Evolutionary conservation across 768 basidiomycete genomes (phyloP), one percentile per base, ranked within the genome.

Genomic region (Sarcodon sp.): DNA sequence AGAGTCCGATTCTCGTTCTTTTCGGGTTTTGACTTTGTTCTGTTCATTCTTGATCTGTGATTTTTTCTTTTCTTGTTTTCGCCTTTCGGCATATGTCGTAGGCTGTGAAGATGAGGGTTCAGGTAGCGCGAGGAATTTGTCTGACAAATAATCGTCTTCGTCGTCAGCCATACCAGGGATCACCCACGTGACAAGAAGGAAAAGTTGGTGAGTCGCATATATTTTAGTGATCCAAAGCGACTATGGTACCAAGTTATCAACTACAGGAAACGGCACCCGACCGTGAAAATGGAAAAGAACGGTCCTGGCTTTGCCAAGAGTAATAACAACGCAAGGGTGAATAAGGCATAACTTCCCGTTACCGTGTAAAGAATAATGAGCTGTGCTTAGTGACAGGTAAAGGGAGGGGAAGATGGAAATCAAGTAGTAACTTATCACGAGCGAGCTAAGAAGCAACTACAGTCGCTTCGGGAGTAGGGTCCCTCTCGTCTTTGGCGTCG

Each of bases 111-210:
- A 55, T 9, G 63, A 52, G 15, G 59, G 49, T n/a, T 67, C 45
- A 0, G 70, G 69, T 15, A 55, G 38, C 43, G 69, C 54, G 4
- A 91, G 71, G 63, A 90, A 91, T 59, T 87, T 90, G 69, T 89
- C 86, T 33, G 87, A 89, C 45, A 92, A 75, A 59, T 91, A 92
- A 67, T 91, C 85, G 55, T 86, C 87, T 57, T 90, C 87, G 50
- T 75, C 78, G 52, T 76, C 77, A 46, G 80, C 78, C 83, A 85
- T 87, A 34, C 33, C 33, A 15, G 36, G 6, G 48, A 39, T 55
- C 21, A 4, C 21, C 21, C 21, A 27, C 21, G 21, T 27, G 21
- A 13, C 11, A 41, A 6, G 4, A 41, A 41, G 7, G 4, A 41
- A 41, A 16, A 15, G 39, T 41, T 16, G 27, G 27, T 7, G 39